Evolutionary conservation across 306 rosid species (phyloP), one percentile per base, ranked within the genome.

Genomic region (peach (Prunus persica)): DNA sequence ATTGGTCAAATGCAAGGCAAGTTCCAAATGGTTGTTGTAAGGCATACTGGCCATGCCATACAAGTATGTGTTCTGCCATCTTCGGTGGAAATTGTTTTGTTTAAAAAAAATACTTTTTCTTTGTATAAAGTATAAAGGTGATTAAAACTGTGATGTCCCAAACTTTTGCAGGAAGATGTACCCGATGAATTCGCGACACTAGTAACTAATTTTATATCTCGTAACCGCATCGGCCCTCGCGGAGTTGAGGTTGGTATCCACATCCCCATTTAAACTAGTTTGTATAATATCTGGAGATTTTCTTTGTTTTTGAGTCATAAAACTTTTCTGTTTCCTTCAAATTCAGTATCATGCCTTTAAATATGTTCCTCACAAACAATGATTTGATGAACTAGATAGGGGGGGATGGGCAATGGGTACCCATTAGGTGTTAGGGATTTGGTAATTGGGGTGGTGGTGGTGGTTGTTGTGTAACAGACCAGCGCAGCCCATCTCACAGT

Each of bases 1-100:
- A 92, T 95, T 76, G 99, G 99, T 83, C 99, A 95, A 88, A 95
- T 95, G 99, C 99, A 95, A 89, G 99, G 99, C 69, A 95, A 95
- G 93, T 95, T 92, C 83, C 99, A 95, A 78, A 92, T 92, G 97
- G 79, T 88, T 55, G 92, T 95, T 32, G 92, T 95, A 71, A 86
- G 93, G 71, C 93, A 92, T 75, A 84, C 93, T 11, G 97, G 99
- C 83, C 99, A 95, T 83, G 99, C 99, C 60, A 90, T 95, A 83
- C 99, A 95, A 96, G 96, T 92, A 51, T 27, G 41, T 46, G 56
- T 19, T 63, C 45, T 47, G 62, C 67, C 32, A 46, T 78, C 76
- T 49, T 80, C 66, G 15, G 19, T 74, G 57, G 78, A 1, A 7
- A 22, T 60, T 68, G 64, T 38, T 16, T 56, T 32, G 7, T 68